Base-by-base conservation (phyloP, 352 stramenopile genomes). In the Phytophthora pini region DNA sequence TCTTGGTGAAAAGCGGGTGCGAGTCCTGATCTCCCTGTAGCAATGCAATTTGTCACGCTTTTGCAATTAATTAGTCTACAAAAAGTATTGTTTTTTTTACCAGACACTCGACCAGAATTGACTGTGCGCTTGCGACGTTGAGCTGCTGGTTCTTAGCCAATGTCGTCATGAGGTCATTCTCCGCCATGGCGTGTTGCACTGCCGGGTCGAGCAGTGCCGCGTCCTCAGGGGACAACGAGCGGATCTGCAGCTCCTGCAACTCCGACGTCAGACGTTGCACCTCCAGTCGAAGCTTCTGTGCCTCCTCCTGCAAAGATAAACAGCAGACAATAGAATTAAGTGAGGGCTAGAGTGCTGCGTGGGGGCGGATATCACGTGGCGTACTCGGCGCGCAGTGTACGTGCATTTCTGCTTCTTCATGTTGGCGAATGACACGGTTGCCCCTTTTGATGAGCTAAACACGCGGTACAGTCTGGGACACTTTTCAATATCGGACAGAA, bases 101-200 rank as follows among this genome's bases (percentile, higher is more conserved):
- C 10, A 74, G 20, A 50, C 68, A 72, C 20, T 71, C 55, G 1
- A 56, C 39, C 20, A 80, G 41, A 39, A 83, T 61, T 2, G 71
- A 83, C 29, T 77, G 74, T 13, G 64, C 63, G 11, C 24, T 63
- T 5, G 71, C 71, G 9, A 79, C 45, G 29, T 62, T 54, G 12
- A 83, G 61, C 56, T 79, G 75, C 59, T 83, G 64, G 3, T 50
- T 54, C 29, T 74, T 65, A 34, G 70, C 70, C 29, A 68, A 55
- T 1, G 68, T 62, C 17, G 43, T 66, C 48, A 83, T 5, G 4
- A 65, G 54, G 8, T 48, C 29, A 34, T 82, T 77, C 49, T 75
- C 41, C 6, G 52, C 48, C 38, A 65, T 24, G 17, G 52, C 53
- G 9, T 58, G 31, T 15, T 71, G 59, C 39, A 64, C 38, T 4